Percentiles rank a stretch among this genome's conserved stretches.
phyloP scores from a whole-genome alignment of 768 basidiomycete genomes.

The Paxillus rubicundulus region DNA sequence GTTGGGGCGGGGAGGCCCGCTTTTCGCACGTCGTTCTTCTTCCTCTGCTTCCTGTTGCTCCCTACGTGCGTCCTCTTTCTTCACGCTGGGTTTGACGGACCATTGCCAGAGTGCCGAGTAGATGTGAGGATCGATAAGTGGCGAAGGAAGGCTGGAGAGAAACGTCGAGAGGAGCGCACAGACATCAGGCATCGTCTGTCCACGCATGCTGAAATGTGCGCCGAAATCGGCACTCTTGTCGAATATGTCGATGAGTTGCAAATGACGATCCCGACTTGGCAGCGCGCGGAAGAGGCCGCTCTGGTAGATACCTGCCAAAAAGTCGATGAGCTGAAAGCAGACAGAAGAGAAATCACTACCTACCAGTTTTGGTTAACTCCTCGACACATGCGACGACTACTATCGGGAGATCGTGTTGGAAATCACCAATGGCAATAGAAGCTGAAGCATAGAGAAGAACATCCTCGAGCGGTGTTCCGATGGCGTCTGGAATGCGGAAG shows the following conservation, averaged over 20 bases:
- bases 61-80: constrained; percentile 30
- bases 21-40: constrained; percentile 29
- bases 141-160: constrained; percentile 45
- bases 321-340: not conserved
- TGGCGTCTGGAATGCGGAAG: constrained; percentile 27
- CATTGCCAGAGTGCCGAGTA: constrained; percentile 42
- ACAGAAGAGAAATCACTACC: not conserved
- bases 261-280: constrained; percentile 39
- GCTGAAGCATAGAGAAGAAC: constrained; percentile 33
- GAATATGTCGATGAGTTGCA: constrained; percentile 38
- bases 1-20: constrained; percentile 22
- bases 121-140: constrained; percentile 42
- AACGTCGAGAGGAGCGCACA: constrained; percentile 47
- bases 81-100: constrained; percentile 44
- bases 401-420: constrained; percentile 37
- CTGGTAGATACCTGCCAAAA: constrained; percentile 40
- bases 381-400: constrained; percentile 43
- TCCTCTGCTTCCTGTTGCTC: constrained; percentile 32
- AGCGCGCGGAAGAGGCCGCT: constrained; percentile 42
- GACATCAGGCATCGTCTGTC: constrained; percentile 41
- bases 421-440: constrained; percentile 35
- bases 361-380: constrained; percentile 46
- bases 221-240: constrained; percentile 30
- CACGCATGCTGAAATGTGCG: constrained; percentile 26
- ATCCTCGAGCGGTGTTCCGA: constrained; percentile 37